A percentile compares a stretch with the other conserved stretches of the same genome.
Evolutionary conservation across 2,329 filamentous ascomycete species (phyloP).

Genomic region (Epichloe bromicola): DNA sequence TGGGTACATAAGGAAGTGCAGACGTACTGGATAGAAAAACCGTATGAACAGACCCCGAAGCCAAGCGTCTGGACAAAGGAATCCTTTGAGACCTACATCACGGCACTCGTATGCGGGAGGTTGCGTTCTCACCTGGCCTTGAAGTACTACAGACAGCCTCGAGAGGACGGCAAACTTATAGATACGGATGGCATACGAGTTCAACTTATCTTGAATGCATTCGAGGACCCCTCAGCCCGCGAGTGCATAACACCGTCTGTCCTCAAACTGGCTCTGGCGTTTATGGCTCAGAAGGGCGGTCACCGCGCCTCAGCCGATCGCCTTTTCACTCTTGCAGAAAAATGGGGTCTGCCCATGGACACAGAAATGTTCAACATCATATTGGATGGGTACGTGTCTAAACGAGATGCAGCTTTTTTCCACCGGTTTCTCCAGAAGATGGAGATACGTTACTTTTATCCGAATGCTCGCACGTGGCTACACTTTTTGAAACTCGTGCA

Average conservation of each 20-base stretch:
- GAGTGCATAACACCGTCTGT: conserved; percentile 24
- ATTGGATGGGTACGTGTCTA: conserved; percentile 26
- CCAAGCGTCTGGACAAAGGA: conserved; percentile 29
- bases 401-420: conserved; percentile 31
- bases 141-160: conserved; percentile 21
- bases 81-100: conserved; percentile 30
- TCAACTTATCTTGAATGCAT: conserved; percentile 24
- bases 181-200: conserved; percentile 27
- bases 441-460: conserved; percentile 23
- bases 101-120: conserved; percentile 25
- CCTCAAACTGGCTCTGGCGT: conserved; percentile 31
- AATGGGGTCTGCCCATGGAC: conserved; percentile 28
- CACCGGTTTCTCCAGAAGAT: conserved; percentile 27
- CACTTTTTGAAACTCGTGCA: conserved; percentile 40
- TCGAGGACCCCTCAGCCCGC: conserved; percentile 22
- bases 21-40: conserved; percentile 17
- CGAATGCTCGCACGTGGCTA: conserved; percentile 34
- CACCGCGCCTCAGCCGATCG: conserved; percentile 20
- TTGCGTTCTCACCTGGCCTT: conserved; percentile 20
- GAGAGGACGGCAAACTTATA: conserved; percentile 14
- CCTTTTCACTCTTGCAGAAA: conserved; percentile 25
- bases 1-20: conserved; percentile 23
- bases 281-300: conserved; percentile 24
- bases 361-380: conserved; percentile 36
- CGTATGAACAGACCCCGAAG: conserved; percentile 26